Evolutionary conservation across 2,329 filamentous ascomycete species (phyloP).

Genomic region (Fusarium zealandicum): DNA sequence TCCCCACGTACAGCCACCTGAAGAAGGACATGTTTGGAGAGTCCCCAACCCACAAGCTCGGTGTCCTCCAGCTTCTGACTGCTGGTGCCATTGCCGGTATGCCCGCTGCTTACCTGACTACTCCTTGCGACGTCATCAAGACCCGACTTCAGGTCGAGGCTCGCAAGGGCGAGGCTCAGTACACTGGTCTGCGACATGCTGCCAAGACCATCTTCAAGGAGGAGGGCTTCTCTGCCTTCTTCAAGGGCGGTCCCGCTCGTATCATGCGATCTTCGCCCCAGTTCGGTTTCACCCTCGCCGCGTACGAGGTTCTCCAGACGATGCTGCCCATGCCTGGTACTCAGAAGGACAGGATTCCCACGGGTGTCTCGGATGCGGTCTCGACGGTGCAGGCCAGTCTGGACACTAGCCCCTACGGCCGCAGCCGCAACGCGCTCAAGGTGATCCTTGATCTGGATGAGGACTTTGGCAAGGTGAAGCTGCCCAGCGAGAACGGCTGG

Average conservation of each 20-base stretch:
- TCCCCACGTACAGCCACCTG: conserved; percentile 93
- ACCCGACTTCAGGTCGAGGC: conserved; percentile 97
- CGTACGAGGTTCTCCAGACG: conserved; percentile 90
- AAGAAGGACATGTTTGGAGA: conserved; percentile 96
- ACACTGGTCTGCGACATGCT: conserved; percentile 86
- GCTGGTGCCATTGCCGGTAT: conserved; percentile 94
- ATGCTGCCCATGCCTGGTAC: conserved; percentile 75
- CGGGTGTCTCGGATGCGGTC: conserved; percentile 68
- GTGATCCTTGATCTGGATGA: conserved; percentile 94
- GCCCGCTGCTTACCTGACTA: conserved; percentile 93
- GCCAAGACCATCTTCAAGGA: conserved; percentile 85
- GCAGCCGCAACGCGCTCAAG: conserved; percentile 90
- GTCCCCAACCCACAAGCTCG: conserved; percentile 83
- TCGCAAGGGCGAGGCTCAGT: conserved; percentile 89
- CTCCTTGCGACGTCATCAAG: conserved; percentile 98
- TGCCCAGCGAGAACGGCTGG: conserved; percentile 63
- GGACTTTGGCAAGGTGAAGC: conserved; percentile 81
- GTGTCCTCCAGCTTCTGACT: conserved; percentile 87
- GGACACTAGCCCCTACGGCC: conserved; percentile 59
- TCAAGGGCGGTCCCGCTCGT: conserved; percentile 96
- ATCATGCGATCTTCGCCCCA: conserved; percentile 95
- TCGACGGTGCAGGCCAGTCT: conserved; percentile 50
- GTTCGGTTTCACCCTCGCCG: conserved; percentile 96
- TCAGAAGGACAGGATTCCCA: conserved; percentile 60
- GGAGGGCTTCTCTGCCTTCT: conserved; percentile 95